phyloP scores from a whole-genome alignment of 371 early-diverging fungal genomes.

The Zopfochytrium polystomum region DNA sequence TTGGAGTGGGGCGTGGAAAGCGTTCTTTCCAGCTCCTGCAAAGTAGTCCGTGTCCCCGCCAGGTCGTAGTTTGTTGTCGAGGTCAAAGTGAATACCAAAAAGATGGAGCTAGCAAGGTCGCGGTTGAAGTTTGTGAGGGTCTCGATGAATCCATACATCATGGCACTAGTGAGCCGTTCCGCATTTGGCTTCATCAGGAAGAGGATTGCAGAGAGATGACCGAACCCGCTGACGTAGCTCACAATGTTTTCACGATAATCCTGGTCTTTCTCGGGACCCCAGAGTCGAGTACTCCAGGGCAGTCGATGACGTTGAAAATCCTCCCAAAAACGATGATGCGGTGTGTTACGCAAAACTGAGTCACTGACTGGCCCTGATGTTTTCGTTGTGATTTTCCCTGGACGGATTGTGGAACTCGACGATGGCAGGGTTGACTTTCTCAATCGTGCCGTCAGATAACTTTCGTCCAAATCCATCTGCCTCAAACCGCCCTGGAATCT shows the following conservation, averaged over 20 bases:
- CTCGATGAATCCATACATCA: not conserved
- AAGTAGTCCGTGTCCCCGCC: not conserved
- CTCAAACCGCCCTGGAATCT: constrained; percentile 2
- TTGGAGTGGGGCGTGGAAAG: not conserved
- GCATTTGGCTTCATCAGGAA: constrained; percentile 11
- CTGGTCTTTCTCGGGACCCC: not conserved
- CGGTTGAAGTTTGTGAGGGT: not conserved
- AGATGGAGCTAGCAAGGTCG: constrained; percentile 4
- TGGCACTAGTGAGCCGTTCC: not conserved
- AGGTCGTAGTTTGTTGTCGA: constrained; percentile 3
- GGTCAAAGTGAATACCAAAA: not conserved
- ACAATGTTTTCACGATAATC: not conserved
- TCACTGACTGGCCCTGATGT: too few species aligned
- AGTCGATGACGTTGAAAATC: too few species aligned
- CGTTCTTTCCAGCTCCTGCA: not conserved
- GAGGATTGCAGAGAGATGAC: not conserved
- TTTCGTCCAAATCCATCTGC: constrained; percentile 1
- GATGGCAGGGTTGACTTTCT: too few species aligned
- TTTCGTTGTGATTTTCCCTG: too few species aligned
- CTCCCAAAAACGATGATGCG: too few species aligned
- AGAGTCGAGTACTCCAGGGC: not conserved
- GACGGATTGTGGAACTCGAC: too few species aligned
- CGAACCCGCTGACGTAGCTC: not conserved
- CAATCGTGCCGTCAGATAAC: too few species aligned
- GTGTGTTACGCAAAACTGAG: too few species aligned